Evolutionary conservation across 371 early-diverging fungal genomes (phyloP).

Genomic region (Cokeromyces recurvatus): DNA sequence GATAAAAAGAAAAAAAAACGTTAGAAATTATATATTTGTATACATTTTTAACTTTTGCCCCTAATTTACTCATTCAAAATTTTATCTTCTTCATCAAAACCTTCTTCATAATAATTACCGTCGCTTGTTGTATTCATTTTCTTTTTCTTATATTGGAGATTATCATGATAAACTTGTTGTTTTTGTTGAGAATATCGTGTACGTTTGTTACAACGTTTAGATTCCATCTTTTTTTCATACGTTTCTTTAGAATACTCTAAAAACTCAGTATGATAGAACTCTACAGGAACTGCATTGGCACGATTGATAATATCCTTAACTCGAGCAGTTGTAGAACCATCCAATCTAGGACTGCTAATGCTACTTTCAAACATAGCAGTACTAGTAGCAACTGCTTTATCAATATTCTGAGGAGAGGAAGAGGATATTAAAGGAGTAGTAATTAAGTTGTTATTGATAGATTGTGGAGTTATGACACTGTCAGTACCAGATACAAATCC

Average conservation of each 20-base stretch:
- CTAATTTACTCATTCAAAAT: conserved; percentile 15
- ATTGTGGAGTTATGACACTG: neutral
- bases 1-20: neutral
- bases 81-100: too few species aligned
- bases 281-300: conserved; percentile 45
- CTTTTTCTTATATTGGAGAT: conserved; percentile 28
- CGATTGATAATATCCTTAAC: conserved; percentile 46
- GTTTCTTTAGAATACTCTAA: conserved; percentile 47
- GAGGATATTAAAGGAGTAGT: conserved; percentile 7
- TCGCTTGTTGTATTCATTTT: conserved; percentile 11
- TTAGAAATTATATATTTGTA: neutral
- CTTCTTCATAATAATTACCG: neutral
- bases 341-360: conserved; percentile 17
- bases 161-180: too few species aligned
- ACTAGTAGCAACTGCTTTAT: neutral
- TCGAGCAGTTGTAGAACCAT: conserved; percentile 35
- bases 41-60: neutral
- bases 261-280: conserved; percentile 48
- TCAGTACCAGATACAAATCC: too few species aligned
- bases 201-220: conserved; percentile 39
- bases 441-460: conserved; percentile 4
- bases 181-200: conserved; percentile 26
- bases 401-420: neutral
- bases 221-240: conserved; percentile 41
- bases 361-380: neutral